Percentiles rank a stretch among this genome's conserved stretches.
phyloP scores from a whole-genome alignment of 768 basidiomycete genomes.

The Gloeostereum incarnatum region DNA sequence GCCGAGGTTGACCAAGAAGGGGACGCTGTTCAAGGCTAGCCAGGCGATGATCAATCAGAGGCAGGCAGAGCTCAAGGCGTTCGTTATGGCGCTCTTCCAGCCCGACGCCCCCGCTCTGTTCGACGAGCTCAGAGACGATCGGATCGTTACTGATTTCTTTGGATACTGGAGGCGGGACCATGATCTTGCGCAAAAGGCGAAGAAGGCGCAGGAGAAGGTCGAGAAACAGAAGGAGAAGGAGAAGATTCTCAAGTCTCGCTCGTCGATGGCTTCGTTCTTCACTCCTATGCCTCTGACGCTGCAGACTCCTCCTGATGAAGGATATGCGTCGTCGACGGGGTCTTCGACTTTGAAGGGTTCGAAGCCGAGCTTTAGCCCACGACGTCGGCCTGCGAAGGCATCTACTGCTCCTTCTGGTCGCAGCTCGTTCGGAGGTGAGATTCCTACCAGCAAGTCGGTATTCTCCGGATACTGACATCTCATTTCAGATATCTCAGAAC shows the following conservation, averaged over 20 bases:
- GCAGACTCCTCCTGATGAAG: too few relatives aligned
- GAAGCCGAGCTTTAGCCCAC: too few relatives aligned
- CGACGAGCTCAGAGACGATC: slow-evolving; percentile 50
- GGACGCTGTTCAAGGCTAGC: slow-evolving; percentile 62
- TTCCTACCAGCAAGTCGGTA: too few relatives aligned
- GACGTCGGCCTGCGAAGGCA: too few relatives aligned
- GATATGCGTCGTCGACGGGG: too few relatives aligned
- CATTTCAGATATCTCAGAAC: too few relatives aligned
- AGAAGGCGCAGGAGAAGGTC: slow-evolving; percentile 5
- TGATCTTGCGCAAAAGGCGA: slow-evolving; percentile 41
- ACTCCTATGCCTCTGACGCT: too few relatives aligned
- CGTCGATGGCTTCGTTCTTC: too few relatives aligned
- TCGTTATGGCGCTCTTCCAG: slow-evolving; percentile 50
- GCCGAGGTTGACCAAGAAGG: slow-evolving; percentile 63
- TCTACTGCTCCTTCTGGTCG: too few relatives aligned
- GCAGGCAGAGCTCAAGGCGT: slow-evolving; percentile 44
- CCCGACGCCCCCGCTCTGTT: slow-evolving; percentile 59
- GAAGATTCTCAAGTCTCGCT: slow-evolving; percentile 1
- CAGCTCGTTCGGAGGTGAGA: too few relatives aligned
- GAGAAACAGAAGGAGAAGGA: background rate
- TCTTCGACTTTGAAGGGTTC: too few relatives aligned
- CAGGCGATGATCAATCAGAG: slow-evolving; percentile 59
- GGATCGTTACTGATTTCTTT: slow-evolving; percentile 66
- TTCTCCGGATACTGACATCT: too few relatives aligned
- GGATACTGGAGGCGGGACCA: slow-evolving; percentile 68